phyloP scores from a whole-genome alignment of 768 basidiomycete genomes.

The Dentipellis sp. region DNA sequence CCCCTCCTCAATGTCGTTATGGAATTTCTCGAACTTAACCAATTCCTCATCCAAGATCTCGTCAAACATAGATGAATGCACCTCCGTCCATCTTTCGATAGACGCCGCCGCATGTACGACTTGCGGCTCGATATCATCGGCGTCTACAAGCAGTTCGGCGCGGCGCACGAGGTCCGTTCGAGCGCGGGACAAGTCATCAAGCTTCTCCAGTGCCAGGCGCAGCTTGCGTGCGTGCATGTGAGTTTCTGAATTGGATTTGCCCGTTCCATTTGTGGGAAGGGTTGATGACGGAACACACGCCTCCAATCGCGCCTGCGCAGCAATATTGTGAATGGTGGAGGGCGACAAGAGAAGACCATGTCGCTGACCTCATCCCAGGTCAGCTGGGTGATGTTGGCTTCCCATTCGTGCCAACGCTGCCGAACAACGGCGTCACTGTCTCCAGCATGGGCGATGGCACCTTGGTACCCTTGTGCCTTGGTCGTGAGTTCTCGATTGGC shows the following conservation, averaged over 20 bases:
- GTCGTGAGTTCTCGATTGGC: conserved; percentile 67
- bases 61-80: conserved; percentile 84
- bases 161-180: conserved; percentile 56
- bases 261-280: conserved; percentile 3
- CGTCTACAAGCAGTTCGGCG: conserved; percentile 48
- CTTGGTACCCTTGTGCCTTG: conserved; percentile 63
- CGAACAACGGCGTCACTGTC: conserved; percentile 71
- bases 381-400: conserved; percentile 57
- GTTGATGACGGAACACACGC: conserved; percentile 57
- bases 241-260: conserved; percentile 23
- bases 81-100: conserved; percentile 57
- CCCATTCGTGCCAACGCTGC: conserved; percentile 87
- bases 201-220: conserved; percentile 65
- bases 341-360: not conserved
- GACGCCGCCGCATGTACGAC: conserved; percentile 59
- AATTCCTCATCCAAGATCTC: conserved; percentile 72
- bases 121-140: conserved; percentile 65
- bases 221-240: conserved; percentile 60
- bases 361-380: conserved; percentile 50
- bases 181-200: conserved; percentile 61
- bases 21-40: conserved; percentile 69
- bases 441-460: conserved; percentile 61
- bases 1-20: conserved; percentile 44
- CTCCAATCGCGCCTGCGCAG: conserved; percentile 51
- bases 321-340: not conserved